Base-by-base conservation (phyloP, 148 eudicot genomes). In the Nepenthes gracilis region DNA sequence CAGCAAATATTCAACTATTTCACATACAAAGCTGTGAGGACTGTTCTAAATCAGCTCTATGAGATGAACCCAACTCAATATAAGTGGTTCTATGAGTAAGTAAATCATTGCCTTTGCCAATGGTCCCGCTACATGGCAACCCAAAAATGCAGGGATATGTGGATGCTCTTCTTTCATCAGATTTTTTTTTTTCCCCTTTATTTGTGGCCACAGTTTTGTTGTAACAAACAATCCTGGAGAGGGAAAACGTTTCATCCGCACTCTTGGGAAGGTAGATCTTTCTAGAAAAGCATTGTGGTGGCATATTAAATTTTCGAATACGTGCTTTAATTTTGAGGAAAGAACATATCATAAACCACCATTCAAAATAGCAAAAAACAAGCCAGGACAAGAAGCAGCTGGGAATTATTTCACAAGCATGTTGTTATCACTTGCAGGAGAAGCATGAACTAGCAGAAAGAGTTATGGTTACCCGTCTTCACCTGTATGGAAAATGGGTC, bases 21-120 rank as follows among this genome's bases (percentile, higher is more conserved):
- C 76, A 91, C 97, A 1, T 87, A 83, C 76, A 91, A 91, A 77
- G 96, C 97, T n/a, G 90, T 84, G 70, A 85, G 94, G 83, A 88
- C 90, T 61, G 90, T 91, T 59, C 60, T 91, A 61, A 80, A 68
- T 73, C 96, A 91, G 83, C 96, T 91, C 33, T 85, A 91, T 67
- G 97, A 91, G 78, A 85, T 85, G 97, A 85, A 91, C 65, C 96
- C 93, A 4, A 57, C 88, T 12, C 59, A 81, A 45, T 88, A 91
- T 65, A 78, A 77, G 12, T 91, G 96, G 97, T 74, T 91, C 23
- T 85, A 88, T 67, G 80, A 88, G 97, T 91, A 81, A 80, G 89
- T 78, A 6, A 38, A 34, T 60, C 36, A 32, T 55, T 10, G 13
- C 8, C 37, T 55, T 6, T 35, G 36, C 36, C n/a, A 2, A 49